Base-by-base conservation (phyloP, 768 basidiomycete species). In the Podaxis sp. region DNA sequence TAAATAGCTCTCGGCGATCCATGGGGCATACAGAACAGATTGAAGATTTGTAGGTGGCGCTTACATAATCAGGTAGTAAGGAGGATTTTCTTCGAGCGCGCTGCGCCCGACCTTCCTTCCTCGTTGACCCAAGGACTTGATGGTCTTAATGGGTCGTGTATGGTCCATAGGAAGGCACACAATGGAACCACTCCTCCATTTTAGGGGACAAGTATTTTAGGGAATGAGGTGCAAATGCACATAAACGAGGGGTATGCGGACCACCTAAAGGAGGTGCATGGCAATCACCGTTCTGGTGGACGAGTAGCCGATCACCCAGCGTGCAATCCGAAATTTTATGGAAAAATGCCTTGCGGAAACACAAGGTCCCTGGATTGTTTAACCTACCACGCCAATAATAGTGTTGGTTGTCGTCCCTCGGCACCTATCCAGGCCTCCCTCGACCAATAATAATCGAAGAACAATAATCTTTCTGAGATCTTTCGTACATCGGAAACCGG, bases 401-500 rank as follows among this genome's bases (percentile, higher is more conserved):
- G 30, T 33, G 22, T 26, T 30, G 28, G 28, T 59, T 51, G 38
- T 59, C 48, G 48, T 13, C 54, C 12, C 19, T 38, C 59, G 59
- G 59, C 49, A 52, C 38, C 44, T 52, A 38, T 52, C 59, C 15
- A 60, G 19, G 17, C n/a, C 12, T 13, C 24, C 39, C 39, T 15
- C 52, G 26, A 61, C 52, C 51, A 61, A 52, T 53, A 22, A 42
- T 15, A 61, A 61, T 61, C 51, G 38, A 13, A n/a, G 39, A 38
- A 15, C 51, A 55, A 38, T 26, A 28, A 51, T 19, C 42, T 57
- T 48, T 51, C 44, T 11, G 11, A 22, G 33, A 49, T 51, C 19
- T 39, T 48, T 55, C 54, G 46, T 39, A 28, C 39, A 33, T 40
- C 54, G 61, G 55, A 17, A 39, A n/a, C 52, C 54, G 61, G 61